Evolutionary conservation across 768 basidiomycete genomes (phyloP), one percentile per base, ranked within the genome.

Genomic region (Tulasnella sp.): DNA sequence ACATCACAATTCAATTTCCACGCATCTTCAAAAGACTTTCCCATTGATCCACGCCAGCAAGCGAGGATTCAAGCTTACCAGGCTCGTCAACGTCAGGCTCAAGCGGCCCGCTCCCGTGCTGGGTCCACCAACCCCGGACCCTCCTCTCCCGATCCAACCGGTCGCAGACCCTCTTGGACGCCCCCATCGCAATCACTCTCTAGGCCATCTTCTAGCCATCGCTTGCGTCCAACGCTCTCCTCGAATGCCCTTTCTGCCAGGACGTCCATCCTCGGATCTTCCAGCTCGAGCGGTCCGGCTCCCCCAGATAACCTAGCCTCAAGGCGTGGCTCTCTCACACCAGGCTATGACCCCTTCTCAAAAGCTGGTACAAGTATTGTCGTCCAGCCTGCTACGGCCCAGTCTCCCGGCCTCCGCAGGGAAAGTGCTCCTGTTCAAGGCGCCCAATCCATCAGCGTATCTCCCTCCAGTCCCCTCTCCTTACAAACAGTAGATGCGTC

Each of bases 21-120:
- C 36, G 62, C 19, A 40, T 60, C 34, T 31, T n/a, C n/a, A n/a
- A 37, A 23, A 79, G 79, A 80, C 65, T 69, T 79, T 59, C 77
- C 77, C 39, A 68, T 37, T 25, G 52, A 36, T 32, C 15, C 40
- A 35, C 40, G 34, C 19, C 35, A 35, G 27, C 59, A 51, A 35
- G 54, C 19, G 9, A 42, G 57, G 19, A 51, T 49, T 19, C 60
- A 63, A 25, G 37, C 63, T 31, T 62, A 40, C 41, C 35, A 32
- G 21, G 36, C 42, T 48, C 54, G 32, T 40, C 42, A 57, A 32
- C 36, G 7, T 19, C 40, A 29, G 39, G 19, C 9, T 2, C 23
- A 19, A 11, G 39, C 14, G 9, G 27, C 21, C 9, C 53, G 23
- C n/a, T 29, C 40, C 17, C 36, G 51, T 27, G 50, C 23, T 49